phyloP scores from a whole-genome alignment of 306 rosid species.

The Quercus suber region DNA sequence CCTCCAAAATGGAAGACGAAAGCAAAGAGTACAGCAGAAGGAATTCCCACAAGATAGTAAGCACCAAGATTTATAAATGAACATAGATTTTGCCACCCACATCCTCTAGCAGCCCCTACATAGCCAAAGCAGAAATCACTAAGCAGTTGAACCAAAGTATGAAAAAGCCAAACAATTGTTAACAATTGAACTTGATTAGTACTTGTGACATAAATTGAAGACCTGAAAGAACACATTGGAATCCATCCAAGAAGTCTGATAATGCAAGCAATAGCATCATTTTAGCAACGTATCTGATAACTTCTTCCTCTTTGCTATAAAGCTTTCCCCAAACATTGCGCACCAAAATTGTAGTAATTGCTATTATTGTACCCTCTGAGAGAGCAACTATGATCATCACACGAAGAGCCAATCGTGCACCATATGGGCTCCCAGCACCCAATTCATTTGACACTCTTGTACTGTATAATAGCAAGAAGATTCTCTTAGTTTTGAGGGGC shows the following conservation, averaged over 20 bases:
- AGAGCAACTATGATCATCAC: conserved; percentile 41
- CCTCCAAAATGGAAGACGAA: conserved; percentile 56
- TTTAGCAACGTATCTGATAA: conserved; percentile 44
- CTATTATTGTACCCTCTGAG: conserved; percentile 36
- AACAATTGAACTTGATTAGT: neutral
- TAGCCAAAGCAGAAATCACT: conserved; percentile 1
- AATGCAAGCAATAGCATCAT: conserved; percentile 63
- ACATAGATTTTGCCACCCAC: conserved; percentile 74
- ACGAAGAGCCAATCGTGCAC: conserved; percentile 46
- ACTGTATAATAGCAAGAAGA: conserved; percentile 20
- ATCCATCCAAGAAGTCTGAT: conserved; percentile 64
- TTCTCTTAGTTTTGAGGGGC: neutral
- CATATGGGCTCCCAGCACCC: conserved; percentile 46
- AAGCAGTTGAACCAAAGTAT: neutral
- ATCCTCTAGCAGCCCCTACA: conserved; percentile 68
- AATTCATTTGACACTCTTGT: conserved; percentile 61
- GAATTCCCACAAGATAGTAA: conserved; percentile 61
- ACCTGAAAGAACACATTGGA: conserved; percentile 73
- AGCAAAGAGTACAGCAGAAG: conserved; percentile 48
- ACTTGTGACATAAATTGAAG: neutral
- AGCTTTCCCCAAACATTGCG: conserved; percentile 52
- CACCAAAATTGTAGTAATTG: conserved; percentile 37
- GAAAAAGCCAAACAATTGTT: neutral
- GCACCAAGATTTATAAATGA: conserved; percentile 56
- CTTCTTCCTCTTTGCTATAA: conserved; percentile 55